Evolutionary conservation across 2,329 filamentous ascomycete genomes (phyloP), one percentile per base, ranked within the genome.

Genomic region (Alternaria solani): DNA sequence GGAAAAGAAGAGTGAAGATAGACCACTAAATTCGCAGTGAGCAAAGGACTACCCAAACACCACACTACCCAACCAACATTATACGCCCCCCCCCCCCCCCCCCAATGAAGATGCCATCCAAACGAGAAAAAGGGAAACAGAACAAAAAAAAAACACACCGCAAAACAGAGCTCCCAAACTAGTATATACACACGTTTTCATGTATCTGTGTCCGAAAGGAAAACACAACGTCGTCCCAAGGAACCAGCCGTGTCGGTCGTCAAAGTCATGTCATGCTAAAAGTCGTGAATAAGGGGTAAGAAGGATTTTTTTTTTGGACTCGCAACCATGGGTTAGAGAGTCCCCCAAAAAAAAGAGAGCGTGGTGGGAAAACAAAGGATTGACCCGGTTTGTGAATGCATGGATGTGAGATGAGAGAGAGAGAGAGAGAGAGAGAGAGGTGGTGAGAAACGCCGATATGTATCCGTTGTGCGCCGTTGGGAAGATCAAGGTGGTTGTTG

Each of bases 251-350:
- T 49, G 32, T 49, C 53, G 34, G 55, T 53, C 48, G 55, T 48
- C 42, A 53, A 53, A 48, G 55, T 55, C 57, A 44, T 54, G 57
- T 55, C 44, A 49, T 58, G 53, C 42, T 48, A 59, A 49, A 49
- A 34, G 51, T 59, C 57, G 43, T 59, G 42, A 36, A 53, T 26
- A 38, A 52, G 46, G 18, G 46, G 18, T 20, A 48, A 18, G 32
- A n/a, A 39, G 20, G 20, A 23, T 23, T 23, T 23, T 4, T 23
- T 23, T 4, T 38, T 38, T 38, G 16, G 36, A n/a, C 16, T 16
- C 36, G 16, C 20, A 23, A n/a, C 36, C 28, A 38, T 38, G 16
- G 36, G 36, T 30, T 30, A 48, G 18, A 23, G 20, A 23, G 20
- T 48, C 30, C 46, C n/a, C n/a, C n/a, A n/a, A n/a, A 36, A 49